Percentiles rank a stretch among this genome's conserved stretches.
phyloP scores from a whole-genome alignment of 2,329 filamentous ascomycete species.

The Elsinoe australis region DNA sequence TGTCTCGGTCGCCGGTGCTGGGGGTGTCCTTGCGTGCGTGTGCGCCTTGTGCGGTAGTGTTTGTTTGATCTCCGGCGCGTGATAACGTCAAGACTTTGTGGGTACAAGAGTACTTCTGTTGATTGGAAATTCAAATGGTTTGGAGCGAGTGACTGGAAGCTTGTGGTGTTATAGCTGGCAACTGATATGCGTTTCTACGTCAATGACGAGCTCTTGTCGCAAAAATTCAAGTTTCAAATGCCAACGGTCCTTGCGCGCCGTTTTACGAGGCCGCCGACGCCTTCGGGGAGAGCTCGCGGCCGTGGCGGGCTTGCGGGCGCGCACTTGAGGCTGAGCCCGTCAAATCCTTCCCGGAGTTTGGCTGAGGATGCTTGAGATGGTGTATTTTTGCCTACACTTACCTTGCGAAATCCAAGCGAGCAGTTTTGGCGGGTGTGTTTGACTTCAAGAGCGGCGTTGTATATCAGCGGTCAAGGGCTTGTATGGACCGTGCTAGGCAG shows the following conservation, averaged over 20 bases:
- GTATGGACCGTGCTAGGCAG: no score
- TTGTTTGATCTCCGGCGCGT: not conserved
- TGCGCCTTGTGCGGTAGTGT: not conserved
- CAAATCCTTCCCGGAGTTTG: slow-evolving; percentile 11
- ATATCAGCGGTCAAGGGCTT: not conserved
- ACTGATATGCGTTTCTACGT: no score
- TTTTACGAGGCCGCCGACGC: no score
- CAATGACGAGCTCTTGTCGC: not conserved
- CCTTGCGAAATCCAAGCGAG: slow-evolving; percentile 1
- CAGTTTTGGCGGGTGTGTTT: slow-evolving; percentile 7
- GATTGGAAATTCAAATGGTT: not conserved
- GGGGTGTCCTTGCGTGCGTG: no score
- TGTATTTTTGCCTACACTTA: not conserved
- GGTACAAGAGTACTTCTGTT: not conserved
- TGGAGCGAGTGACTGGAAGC: not conserved
- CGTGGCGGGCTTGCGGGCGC: no score
- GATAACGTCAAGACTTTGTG: not conserved
- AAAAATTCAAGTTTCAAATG: slow-evolving; percentile 9
- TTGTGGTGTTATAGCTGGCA: not conserved
- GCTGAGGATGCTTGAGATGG: not conserved
- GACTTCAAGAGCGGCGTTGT: not conserved
- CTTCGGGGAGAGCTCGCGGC: no score
- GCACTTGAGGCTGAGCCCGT: no score
- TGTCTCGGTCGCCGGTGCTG: not conserved
- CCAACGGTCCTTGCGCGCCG: no score